Conservation (phyloP, 805 yeast species). For the Wickerhamiella nectarea region DNA sequence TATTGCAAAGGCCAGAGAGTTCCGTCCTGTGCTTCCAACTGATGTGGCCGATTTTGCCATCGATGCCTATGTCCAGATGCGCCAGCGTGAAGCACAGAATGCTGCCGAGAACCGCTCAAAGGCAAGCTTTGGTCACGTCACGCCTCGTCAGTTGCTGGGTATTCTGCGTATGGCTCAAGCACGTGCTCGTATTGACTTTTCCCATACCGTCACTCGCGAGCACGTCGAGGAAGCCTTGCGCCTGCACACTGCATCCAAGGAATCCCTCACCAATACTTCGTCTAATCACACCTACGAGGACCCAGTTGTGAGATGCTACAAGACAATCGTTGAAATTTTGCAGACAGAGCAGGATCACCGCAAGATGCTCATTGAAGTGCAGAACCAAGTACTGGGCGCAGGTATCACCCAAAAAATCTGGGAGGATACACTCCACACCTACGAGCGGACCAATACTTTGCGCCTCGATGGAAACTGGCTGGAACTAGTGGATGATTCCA, state of each 20-base stretch:
- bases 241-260: constrained; percentile 72
- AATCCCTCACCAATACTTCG: constrained; percentile 35
- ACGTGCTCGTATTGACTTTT: constrained; percentile 76
- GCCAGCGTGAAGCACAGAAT: constrained; percentile 78
- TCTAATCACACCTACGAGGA: not conserved
- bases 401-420: not conserved
- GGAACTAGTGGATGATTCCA: constrained; percentile 3
- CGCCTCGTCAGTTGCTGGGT: constrained; percentile 89
- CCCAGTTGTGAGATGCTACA: constrained; percentile 4
- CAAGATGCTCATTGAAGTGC: not conserved
- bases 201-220: constrained; percentile 48
- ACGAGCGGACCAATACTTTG: not conserved
- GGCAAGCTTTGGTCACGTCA: constrained; percentile 75
- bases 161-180: constrained; percentile 90
- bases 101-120: constrained; percentile 44
- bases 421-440: constrained; percentile 4
- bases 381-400: not conserved
- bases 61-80: constrained; percentile 72
- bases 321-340: not conserved
- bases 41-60: constrained; percentile 81
- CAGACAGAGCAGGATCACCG: constrained; percentile 3
- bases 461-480: constrained; percentile 5
- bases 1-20: constrained; percentile 71
- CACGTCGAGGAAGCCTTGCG: constrained; percentile 96
- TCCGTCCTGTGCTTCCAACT: constrained; percentile 70